Evolutionary conservation across 768 basidiomycete species (phyloP).

Genomic region (Mycena rebaudengoi): DNA sequence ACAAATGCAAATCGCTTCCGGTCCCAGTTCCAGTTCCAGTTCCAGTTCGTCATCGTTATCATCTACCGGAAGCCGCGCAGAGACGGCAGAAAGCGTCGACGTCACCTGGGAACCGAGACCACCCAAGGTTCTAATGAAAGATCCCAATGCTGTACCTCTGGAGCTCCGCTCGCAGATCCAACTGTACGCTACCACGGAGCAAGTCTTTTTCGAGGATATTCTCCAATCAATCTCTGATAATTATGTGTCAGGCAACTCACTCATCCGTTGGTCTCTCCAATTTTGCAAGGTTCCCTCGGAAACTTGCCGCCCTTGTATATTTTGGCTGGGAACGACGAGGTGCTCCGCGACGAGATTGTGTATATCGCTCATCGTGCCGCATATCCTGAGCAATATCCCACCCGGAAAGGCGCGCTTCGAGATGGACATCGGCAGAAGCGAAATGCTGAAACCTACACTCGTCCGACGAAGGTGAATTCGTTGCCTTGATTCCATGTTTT

Average conservation of each 20-base stretch:
- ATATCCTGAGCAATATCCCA: slow-evolving; percentile 69
- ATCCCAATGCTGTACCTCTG: slow-evolving; percentile 51
- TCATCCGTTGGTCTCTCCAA: slow-evolving; percentile 78
- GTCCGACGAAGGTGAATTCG: slow-evolving; percentile 57
- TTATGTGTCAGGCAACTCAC: slow-evolving; percentile 57
- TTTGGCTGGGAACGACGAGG: slow-evolving; percentile 76
- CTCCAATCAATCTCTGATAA: not conserved
- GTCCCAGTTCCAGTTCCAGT: no score
- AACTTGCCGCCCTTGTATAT: slow-evolving; percentile 82
- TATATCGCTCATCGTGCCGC: slow-evolving; percentile 85
- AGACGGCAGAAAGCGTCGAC: slow-evolving; percentile 4
- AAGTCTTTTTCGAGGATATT: slow-evolving; percentile 30
- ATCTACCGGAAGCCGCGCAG: not conserved
- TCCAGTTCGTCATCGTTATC: not conserved
- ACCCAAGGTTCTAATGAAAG: slow-evolving; percentile 63
- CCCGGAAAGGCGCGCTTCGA: slow-evolving; percentile 59
- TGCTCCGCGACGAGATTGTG: slow-evolving; percentile 80
- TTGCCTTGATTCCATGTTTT: not conserved
- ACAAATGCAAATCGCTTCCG: no score
- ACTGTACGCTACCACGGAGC: slow-evolving; percentile 80
- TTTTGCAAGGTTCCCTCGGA: slow-evolving; percentile 75
- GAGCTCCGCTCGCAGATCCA: slow-evolving; percentile 75
- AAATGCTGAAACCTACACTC: slow-evolving; percentile 58
- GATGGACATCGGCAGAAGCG: slow-evolving; percentile 57
- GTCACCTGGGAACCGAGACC: slow-evolving; percentile 59